Base-by-base conservation (phyloP, 2,329 filamentous ascomycete species). In the Cercospora janseana region DNA sequence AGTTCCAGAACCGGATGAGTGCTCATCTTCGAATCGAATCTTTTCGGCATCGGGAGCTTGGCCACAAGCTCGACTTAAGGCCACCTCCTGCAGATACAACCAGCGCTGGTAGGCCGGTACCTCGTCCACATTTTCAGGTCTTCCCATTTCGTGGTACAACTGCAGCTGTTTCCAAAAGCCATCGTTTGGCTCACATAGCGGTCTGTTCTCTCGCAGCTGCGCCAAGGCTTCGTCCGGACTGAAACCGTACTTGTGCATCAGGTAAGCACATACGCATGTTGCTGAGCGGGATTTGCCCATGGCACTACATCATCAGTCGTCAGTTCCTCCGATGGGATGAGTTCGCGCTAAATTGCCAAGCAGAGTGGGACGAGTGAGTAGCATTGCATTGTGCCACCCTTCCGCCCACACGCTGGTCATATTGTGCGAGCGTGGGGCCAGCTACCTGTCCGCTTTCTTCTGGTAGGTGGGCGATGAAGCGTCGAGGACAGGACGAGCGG, bases 241-340 rank as follows among this genome's bases (percentile, higher is more conserved):
- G 59, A 79, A 71, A 60, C 69, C 66, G 62, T 74, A 69, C 51
- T 70, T 69, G 57, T 79, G 76, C 69, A 97, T 85, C 43, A 97
- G 76, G 70, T 91, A 97, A 54, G 93, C 92, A 51, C 94, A 79
- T 47, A 88, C 79, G 58, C 88, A 81, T 24, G 89, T 85, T 59
- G 92, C 87, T 40, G 92, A 97, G 52, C 93, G 87, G 26, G 91
- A 96, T 72, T 94, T 95, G 46, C 93, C 93, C 83, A 95, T 95
- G 16, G 90, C 92, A 77, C 93, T 65, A 51, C 40, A 52, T 49
- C n/a, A 45, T 53, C 47, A 52, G 41, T 23, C 27, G 42, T 46
- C 31, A 46, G 41, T 44, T 13, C 23, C 24, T 13, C 15, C 4
- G 15, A 29, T 18, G 15, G 26, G 34, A 37, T n/a, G 18, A 18